Percentiles rank a stretch among this genome's conserved stretches.
phyloP scores from a whole-genome alignment of 352 stramenopile species.

The Globisporangium apiculatum region DNA sequence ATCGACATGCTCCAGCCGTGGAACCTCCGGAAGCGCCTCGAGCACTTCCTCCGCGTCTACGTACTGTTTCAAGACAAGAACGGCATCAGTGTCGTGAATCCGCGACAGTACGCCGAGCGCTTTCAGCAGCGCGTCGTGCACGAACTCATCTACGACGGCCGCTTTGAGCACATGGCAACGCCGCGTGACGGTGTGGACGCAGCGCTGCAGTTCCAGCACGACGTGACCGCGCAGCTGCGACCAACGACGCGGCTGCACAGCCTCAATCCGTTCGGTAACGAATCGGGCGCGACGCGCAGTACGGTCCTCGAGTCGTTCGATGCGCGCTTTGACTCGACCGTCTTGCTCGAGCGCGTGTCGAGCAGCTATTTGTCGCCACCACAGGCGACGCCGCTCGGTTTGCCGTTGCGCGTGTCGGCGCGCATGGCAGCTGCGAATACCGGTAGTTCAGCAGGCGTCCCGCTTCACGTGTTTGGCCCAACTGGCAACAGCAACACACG shows the following conservation, averaged over 20 bases:
- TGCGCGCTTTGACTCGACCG: slow-evolving; percentile 13
- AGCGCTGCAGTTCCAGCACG: slow-evolving; percentile 20
- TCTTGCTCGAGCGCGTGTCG: slow-evolving; percentile 16
- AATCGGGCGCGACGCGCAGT: slow-evolving; percentile 39
- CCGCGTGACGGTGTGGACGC: slow-evolving; percentile 21
- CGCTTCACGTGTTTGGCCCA: background rate
- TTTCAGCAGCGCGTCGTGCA: slow-evolving; percentile 72
- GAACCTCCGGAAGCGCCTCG: slow-evolving; percentile 88
- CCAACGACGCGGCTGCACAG: slow-evolving; percentile 24
- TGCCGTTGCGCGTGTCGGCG: slow-evolving; percentile 10
- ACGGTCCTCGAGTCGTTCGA: slow-evolving; percentile 53
- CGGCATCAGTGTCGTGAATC: slow-evolving; percentile 69
- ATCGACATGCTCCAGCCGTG: slow-evolving; percentile 95
- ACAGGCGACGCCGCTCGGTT: slow-evolving; percentile 4
- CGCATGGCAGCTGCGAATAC: slow-evolving; percentile 2
- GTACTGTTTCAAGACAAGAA: slow-evolving; percentile 60
- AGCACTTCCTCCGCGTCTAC: slow-evolving; percentile 79
- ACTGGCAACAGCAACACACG: background rate
- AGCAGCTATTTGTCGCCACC: slow-evolving; percentile 13
- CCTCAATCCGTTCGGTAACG: slow-evolving; percentile 17
- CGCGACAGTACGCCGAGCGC: slow-evolving; percentile 62
- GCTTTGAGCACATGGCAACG: slow-evolving; percentile 9
- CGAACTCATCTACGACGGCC: slow-evolving; percentile 65
- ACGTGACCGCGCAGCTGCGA: background rate
- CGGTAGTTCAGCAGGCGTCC: no score